phyloP scores from a whole-genome alignment of 2,329 filamentous ascomycete genomes.

The Pseudocercospora vitis region DNA sequence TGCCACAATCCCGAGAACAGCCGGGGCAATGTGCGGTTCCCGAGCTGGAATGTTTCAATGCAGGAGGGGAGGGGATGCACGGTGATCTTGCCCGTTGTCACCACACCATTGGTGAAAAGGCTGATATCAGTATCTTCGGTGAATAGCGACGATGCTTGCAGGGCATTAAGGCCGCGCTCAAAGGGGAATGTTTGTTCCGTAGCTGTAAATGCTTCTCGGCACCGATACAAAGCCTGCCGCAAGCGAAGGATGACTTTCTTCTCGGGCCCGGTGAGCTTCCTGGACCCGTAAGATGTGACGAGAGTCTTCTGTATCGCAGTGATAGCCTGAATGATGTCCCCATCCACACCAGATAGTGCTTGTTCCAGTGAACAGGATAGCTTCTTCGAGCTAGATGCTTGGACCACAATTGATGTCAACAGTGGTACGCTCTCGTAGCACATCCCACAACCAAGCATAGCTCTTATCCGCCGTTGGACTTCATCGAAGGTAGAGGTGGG shows the following conservation, averaged over 20 bases:
- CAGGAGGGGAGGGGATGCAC: constrained; percentile 8
- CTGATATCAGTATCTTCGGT: not conserved
- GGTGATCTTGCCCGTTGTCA: not conserved
- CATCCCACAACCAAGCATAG: constrained; percentile 24
- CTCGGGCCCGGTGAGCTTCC: constrained; percentile 4
- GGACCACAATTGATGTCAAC: constrained; percentile 9
- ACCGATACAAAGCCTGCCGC: not conserved
- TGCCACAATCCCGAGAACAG: constrained; percentile 53
- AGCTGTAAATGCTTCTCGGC: not conserved
- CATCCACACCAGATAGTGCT: constrained; percentile 14
- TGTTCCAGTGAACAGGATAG: not conserved
- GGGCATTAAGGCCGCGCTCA: constrained; percentile 12
- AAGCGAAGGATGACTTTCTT: not conserved
- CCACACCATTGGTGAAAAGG: not conserved
- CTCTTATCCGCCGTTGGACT: constrained; percentile 15
- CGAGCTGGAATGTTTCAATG: constrained; percentile 40
- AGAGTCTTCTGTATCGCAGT: constrained; percentile 22
- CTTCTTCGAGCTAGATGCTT: not conserved
- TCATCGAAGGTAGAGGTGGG: constrained; percentile 3
- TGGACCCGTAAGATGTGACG: constrained; percentile 13
- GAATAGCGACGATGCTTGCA: constrained; percentile 6
- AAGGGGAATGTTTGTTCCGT: constrained; percentile 1
- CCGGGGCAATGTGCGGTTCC: constrained; percentile 40
- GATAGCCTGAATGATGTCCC: constrained; percentile 23
- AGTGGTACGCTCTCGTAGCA: constrained; percentile 20